A percentile compares a stretch with the other conserved stretches of the same genome.
phyloP scores from a whole-genome alignment of 768 basidiomycete genomes.

The Mycena latifolia region DNA sequence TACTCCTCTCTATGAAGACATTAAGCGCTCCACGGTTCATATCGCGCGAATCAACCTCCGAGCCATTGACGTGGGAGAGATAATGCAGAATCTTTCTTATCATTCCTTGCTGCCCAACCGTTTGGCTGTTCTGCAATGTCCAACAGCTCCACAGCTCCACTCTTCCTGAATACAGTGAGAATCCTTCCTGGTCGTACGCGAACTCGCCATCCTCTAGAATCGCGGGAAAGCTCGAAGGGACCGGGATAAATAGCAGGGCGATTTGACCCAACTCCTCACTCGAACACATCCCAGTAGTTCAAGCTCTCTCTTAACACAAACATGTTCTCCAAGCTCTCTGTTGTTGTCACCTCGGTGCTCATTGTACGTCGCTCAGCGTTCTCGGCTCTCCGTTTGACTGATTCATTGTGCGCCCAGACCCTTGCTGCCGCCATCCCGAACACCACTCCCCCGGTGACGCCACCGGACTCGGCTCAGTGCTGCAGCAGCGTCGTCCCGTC shows the following conservation, averaged over 20 bases:
- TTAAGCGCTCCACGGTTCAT: too few species aligned
- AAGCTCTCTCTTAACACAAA: not conserved
- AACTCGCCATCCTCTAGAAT: too few species aligned
- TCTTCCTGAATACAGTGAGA: too few species aligned
- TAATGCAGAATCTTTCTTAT: too few species aligned
- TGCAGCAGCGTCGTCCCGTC: conserved; percentile 7
- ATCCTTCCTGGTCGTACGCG: too few species aligned
- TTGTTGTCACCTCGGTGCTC: not conserved
- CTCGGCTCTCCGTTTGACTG: not conserved
- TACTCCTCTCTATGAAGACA: too few species aligned
- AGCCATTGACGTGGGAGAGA: too few species aligned
- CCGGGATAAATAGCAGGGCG: not conserved
- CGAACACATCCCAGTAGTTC: not conserved
- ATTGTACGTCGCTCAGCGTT: not conserved
- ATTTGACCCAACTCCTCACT: not conserved
- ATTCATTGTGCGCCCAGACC: not conserved
- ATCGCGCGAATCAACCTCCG: too few species aligned
- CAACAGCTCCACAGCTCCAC: too few species aligned
- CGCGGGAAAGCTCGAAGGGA: too few species aligned
- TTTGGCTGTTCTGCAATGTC: too few species aligned
- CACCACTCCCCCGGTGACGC: not conserved
- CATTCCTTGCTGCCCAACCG: too few species aligned
- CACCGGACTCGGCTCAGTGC: conserved; percentile 8
- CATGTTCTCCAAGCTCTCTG: conserved; percentile 10
- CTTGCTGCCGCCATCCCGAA: not conserved